Percentiles rank a stretch among this genome's conserved stretches.
phyloP scores from a whole-genome alignment of 2,329 filamentous ascomycete genomes.

The Monilinia aucupariae region DNA sequence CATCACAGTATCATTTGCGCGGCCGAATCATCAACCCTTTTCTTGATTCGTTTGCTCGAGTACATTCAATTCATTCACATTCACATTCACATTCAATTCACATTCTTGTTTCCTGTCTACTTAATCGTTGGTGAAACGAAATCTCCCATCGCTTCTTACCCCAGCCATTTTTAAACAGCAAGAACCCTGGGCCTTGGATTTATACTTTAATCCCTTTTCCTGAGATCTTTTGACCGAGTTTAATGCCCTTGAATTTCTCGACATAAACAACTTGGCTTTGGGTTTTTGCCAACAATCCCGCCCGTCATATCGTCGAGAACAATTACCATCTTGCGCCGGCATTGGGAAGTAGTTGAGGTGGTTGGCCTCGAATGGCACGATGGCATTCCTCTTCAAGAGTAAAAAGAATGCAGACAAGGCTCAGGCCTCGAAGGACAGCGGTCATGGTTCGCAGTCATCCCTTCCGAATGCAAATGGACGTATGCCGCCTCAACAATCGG shows the following conservation, averaged over 20 bases:
- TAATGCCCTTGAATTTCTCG: slow-evolving; percentile 6
- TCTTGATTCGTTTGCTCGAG: background rate
- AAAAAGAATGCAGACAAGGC: slow-evolving; percentile 68
- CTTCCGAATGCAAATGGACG: slow-evolving; percentile 44
- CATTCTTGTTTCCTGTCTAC: background rate
- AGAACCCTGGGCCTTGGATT: slow-evolving; percentile 13
- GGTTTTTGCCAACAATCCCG: background rate
- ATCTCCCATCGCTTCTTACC: background rate
- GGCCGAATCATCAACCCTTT: background rate
- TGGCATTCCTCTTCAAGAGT: slow-evolving; percentile 80
- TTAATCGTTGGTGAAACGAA: background rate
- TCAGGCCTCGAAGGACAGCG: slow-evolving; percentile 37
- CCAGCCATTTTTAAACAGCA: slow-evolving; percentile 17
- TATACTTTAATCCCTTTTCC: slow-evolving; percentile 14
- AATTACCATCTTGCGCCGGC: slow-evolving; percentile 5
- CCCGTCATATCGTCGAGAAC: background rate
- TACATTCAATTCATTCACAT: too few species aligned
- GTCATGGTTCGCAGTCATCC: slow-evolving; percentile 39
- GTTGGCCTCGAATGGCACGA: slow-evolving; percentile 41
- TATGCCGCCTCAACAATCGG: slow-evolving; percentile 37
- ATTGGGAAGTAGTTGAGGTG: slow-evolving; percentile 19
- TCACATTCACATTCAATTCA: background rate
- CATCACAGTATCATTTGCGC: background rate
- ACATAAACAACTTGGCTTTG: slow-evolving; percentile 10
- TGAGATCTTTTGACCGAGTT: background rate